Percentiles rank a stretch among this genome's conserved stretches.
Evolutionary conservation across 306 rosid genomes (phyloP).

Genomic region (Oemleria cerasiformis): DNA sequence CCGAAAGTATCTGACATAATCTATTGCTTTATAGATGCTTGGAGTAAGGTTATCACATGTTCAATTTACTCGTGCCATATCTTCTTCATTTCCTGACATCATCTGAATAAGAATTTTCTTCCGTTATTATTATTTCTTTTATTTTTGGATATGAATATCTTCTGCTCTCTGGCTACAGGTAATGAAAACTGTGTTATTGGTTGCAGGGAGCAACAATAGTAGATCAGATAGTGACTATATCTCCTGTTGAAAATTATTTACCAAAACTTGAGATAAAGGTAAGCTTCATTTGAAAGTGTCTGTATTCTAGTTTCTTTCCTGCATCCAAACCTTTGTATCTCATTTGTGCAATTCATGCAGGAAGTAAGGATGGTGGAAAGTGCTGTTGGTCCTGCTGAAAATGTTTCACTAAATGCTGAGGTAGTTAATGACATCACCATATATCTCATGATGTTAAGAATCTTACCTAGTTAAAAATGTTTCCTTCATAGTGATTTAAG

Average conservation of each 20-base stretch:
- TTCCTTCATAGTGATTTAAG: not conserved
- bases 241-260: constrained; percentile 67
- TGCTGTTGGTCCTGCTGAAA: constrained; percentile 52
- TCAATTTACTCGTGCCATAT: not conserved
- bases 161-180: not conserved
- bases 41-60: not conserved
- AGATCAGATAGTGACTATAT: constrained; percentile 73
- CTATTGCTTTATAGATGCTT: not conserved
- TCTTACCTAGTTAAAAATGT: not conserved
- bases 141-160: not conserved
- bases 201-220: constrained; percentile 93
- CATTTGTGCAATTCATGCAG: constrained; percentile 44
- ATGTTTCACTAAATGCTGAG: constrained; percentile 41
- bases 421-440: constrained; percentile 29
- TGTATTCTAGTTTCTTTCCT: constrained; percentile 6
- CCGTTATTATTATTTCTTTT: not conserved
- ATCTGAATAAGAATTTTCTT: not conserved
- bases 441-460: not conserved
- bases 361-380: constrained; percentile 56
- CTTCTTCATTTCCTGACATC: not conserved
- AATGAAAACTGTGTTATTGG: constrained; percentile 13
- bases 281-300: constrained; percentile 12
- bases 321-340: constrained; percentile 18
- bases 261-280: constrained; percentile 52
- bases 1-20: not conserved